Conservation (phyloP, 2,329 filamentous ascomycete genomes). For the Metarhizium humberi region DNA sequence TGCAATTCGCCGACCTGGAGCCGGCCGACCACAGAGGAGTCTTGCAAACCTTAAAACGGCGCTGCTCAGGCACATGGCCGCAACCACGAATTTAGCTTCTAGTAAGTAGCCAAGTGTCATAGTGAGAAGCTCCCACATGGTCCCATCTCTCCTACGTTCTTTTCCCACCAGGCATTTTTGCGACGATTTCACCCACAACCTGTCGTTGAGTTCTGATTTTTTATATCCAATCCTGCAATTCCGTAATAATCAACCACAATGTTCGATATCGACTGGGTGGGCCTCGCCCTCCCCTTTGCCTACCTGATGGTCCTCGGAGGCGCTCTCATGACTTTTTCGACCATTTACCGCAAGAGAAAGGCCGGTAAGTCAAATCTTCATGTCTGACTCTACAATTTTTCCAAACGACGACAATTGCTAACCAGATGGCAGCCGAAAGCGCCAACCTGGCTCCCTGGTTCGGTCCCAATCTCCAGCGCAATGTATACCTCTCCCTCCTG, state of each 20-base stretch:
- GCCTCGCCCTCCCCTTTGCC: conserved; percentile 76
- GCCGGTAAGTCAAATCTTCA: conserved; percentile 47
- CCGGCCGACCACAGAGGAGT: not conserved
- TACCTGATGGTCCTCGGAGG: conserved; percentile 83
- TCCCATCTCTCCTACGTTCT: not conserved
- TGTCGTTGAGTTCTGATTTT: not conserved
- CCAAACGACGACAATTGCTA: conserved; percentile 5
- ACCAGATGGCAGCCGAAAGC: conserved; percentile 50
- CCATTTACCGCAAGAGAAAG: conserved; percentile 88
- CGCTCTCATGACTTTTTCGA: conserved; percentile 85
- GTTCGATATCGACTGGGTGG: conserved; percentile 60
- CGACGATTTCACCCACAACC: not conserved
- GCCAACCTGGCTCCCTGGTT: conserved; percentile 93
- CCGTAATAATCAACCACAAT: not conserved
- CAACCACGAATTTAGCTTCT: not conserved
- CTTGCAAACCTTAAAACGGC: not conserved
- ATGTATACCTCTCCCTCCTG: conserved; percentile 87
- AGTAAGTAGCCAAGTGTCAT: conserved; percentile 1
- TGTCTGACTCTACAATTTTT: not conserved
- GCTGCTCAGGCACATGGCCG: not conserved
- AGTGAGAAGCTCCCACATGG: not conserved
- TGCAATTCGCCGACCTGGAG: not conserved
- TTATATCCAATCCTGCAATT: not conserved
- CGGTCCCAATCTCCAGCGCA: conserved; percentile 77
- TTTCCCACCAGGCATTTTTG: not conserved